These are phyloP conservation scores for Trichoderma koningii DNA, from an alignment of 2,329 filamentous ascomycete genomes.

Conservation along the genomic window DNA sequence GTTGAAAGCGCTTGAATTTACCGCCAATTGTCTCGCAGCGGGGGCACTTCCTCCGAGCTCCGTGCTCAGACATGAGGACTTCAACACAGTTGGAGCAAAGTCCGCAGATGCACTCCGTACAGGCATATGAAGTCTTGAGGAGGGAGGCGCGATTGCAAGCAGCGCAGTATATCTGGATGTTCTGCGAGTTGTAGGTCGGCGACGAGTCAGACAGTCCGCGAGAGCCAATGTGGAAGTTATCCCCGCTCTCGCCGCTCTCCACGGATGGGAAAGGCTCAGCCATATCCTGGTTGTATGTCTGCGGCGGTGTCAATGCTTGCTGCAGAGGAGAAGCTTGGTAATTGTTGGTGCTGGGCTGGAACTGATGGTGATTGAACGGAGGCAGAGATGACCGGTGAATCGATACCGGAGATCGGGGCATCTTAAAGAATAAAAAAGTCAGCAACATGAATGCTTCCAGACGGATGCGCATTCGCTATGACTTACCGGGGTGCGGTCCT, in stretches of 20 bases:
- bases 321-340: constrained; percentile 91
- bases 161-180: constrained; percentile 89
- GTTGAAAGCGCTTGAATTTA: constrained; percentile 80
- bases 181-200: constrained; percentile 69
- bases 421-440: constrained; percentile 42
- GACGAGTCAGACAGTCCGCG: constrained; percentile 71
- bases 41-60: constrained; percentile 75
- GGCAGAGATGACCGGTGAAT: constrained; percentile 64
- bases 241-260: constrained; percentile 73
- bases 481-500: constrained; percentile 85
- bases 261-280: constrained; percentile 87
- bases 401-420: constrained; percentile 66
- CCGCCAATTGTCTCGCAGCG: constrained; percentile 77
- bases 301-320: constrained; percentile 84
- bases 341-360: constrained; percentile 54
- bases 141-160: constrained; percentile 77
- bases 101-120: constrained; percentile 94
- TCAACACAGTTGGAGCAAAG: constrained; percentile 88
- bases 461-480: background rate
- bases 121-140: constrained; percentile 84
- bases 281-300: constrained; percentile 61
- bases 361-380: constrained; percentile 63
- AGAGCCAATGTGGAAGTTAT: constrained; percentile 70
- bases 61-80: constrained; percentile 73
- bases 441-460: background rate